phyloP scores from a whole-genome alignment of 1,284 basidiomycete species.

The Naganishia cerealis region DNA sequence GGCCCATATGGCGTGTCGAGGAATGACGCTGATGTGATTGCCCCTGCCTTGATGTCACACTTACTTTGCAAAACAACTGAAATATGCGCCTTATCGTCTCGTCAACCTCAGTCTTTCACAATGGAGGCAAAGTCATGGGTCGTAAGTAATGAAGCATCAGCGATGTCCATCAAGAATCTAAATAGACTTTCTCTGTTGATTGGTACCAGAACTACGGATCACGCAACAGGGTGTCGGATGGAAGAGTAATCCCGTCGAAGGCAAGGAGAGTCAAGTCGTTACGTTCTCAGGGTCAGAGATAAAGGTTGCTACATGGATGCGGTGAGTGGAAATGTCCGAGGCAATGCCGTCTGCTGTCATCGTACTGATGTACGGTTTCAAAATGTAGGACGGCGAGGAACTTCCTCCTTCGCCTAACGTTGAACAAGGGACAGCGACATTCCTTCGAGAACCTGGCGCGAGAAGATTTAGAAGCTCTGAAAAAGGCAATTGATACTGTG shows the following conservation, averaged over 20 bases:
- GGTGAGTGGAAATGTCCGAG: slow-evolving; percentile 45
- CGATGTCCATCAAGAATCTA: background rate
- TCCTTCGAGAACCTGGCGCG: slow-evolving; percentile 33
- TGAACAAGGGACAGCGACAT: slow-evolving; percentile 30
- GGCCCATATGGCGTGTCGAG: background rate
- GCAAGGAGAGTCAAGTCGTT: slow-evolving; percentile 57
- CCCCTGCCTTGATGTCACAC: background rate
- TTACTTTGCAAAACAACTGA: background rate
- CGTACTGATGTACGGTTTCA: slow-evolving; percentile 80
- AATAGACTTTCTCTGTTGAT: background rate
- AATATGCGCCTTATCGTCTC: background rate
- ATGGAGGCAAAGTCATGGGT: slow-evolving; percentile 25
- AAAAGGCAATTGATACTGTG: slow-evolving; percentile 47
- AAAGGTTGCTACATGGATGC: slow-evolving; percentile 82
- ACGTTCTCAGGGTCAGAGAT: slow-evolving; percentile 73
- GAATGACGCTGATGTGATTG: background rate
- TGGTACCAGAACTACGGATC: slow-evolving; percentile 73
- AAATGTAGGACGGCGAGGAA: slow-evolving; percentile 43
- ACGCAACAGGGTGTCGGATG: slow-evolving; percentile 86
- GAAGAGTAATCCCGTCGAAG: slow-evolving; percentile 66
- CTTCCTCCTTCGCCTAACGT: slow-evolving; percentile 28
- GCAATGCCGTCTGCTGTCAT: slow-evolving; percentile 58
- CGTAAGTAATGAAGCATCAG: background rate
- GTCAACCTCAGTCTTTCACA: slow-evolving; percentile 16
- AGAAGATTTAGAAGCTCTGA: slow-evolving; percentile 32